phyloP scores from a whole-genome alignment of 306 rosid species.

The Acacia crassicarpa region DNA sequence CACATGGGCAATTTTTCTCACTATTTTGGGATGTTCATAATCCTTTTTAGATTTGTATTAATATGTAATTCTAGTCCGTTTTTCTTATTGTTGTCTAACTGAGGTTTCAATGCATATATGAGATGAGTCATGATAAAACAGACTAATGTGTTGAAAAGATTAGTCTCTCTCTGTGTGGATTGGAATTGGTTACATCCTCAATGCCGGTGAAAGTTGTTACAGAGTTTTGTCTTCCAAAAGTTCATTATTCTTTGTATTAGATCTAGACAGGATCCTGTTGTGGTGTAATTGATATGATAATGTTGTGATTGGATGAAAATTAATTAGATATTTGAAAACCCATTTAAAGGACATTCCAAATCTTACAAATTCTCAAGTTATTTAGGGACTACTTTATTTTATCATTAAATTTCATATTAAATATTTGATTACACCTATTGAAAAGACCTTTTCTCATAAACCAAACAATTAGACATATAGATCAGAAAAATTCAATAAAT shows the following conservation, averaged over 20 bases:
- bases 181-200: no score
- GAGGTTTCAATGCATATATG: constrained; percentile 20
- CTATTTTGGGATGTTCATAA: constrained; percentile 6
- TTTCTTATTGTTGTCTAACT: constrained; percentile 12
- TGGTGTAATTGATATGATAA: no score
- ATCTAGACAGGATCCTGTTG: no score
- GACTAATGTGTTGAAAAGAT: background rate
- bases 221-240: no score
- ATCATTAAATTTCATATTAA: background rate
- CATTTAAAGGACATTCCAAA: background rate
- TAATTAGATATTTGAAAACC: no score
- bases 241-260: no score
- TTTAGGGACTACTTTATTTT: background rate
- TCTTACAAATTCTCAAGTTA: background rate
- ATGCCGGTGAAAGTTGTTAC: no score
- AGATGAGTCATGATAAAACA: constrained; percentile 4
- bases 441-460: no score
- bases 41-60: constrained; percentile 2
- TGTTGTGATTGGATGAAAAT: no score
- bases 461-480: no score
- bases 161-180: background rate
- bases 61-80: background rate
- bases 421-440: background rate
- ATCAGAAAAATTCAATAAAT: no score
- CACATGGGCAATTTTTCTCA: constrained; percentile 34